These are phyloP conservation scores for Lodderomyces pseudojiufengensis DNA, from an alignment of 1,139 yeast species.

Conservation along the genomic window DNA sequence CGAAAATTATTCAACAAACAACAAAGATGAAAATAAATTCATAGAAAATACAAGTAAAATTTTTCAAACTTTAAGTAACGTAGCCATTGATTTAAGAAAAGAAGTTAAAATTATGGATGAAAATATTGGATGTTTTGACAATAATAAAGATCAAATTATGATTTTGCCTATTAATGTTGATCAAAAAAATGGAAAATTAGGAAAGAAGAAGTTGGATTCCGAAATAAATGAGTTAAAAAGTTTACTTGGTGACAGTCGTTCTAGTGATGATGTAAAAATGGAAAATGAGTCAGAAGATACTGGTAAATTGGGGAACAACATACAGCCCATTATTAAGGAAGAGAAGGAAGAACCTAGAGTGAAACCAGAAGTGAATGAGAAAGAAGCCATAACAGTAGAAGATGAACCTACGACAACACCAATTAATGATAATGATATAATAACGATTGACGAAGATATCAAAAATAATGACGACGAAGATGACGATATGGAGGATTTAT, in stretches of 20 bases:
- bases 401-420: too few species aligned
- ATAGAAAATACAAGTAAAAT: constrained; percentile 30
- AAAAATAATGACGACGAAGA: constrained; percentile 1
- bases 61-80: constrained; percentile 31
- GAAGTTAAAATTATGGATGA: constrained; percentile 60
- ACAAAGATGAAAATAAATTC: constrained; percentile 25
- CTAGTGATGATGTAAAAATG: constrained; percentile 4
- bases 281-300: background rate
- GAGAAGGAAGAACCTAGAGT: constrained; percentile 2
- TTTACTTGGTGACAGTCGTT: constrained; percentile 13
- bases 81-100: constrained; percentile 48
- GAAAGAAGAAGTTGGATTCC: constrained; percentile 43
- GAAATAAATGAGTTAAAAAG: constrained; percentile 29
- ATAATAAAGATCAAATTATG: constrained; percentile 46
- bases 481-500: constrained; percentile 2
- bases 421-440: constrained; percentile 11
- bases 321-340: constrained; percentile 1
- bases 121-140: constrained; percentile 47
- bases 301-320: background rate
- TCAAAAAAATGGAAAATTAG: constrained; percentile 59
- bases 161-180: constrained; percentile 59
- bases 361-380: background rate
- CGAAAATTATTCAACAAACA: constrained; percentile 32
- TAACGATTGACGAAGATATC: constrained; percentile 9
- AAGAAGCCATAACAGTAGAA: constrained; percentile 5